Evolutionary conservation across 2,329 filamentous ascomycete species (phyloP), one percentile per base, ranked within the genome.

Genomic region (Pseudocercospora cruenta): DNA sequence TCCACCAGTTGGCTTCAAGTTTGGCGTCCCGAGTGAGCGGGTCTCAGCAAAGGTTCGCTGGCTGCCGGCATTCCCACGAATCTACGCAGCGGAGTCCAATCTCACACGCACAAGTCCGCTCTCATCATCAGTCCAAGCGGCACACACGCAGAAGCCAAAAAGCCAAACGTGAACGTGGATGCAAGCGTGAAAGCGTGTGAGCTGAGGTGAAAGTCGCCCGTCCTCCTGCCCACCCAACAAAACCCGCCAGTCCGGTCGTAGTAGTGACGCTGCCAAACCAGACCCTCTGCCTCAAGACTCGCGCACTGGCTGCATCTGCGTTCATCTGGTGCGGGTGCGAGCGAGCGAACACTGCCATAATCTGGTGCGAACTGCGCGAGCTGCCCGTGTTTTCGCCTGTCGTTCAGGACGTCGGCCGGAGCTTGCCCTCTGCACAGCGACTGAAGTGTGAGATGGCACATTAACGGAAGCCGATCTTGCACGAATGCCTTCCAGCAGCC

Each of bases 341-440:
- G 47, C 47, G 47, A 51, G 47, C 47, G 47, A 21, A 51, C 47
- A 51, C 16, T 45, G 43, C 43, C 10, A 21, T 24, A 12, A 53
- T 16, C 49, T 26, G 22, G n/a, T 24, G 19, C 14, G 7, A 24
- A 53, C 22, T 53, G 49, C 21, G 45, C 21, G n/a, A 19, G 45
- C 49, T 53, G 24, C 49, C 49, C 49, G 49, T 54, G 10, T 28
- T 54, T n/a, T 54, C 51, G 51, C 51, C 24, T 31, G 51, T 54
- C 51, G 49, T 28, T 26, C 49, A 53, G 49, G 21, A 26, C 49
- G 22, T 53, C 49, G 49, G 8, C 49, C 24, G 49, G 21, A 53
- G 49, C 49, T 53, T 26, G 49, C 49, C 2, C 49, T 53, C 49
- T 53, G 49, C 49, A 53, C 49, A 16, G 21, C 49, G 49, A 53